These are phyloP conservation scores for Endocladia muricata DNA, from an alignment of 31 red algal genomes.

Conservation along the genomic window DNA sequence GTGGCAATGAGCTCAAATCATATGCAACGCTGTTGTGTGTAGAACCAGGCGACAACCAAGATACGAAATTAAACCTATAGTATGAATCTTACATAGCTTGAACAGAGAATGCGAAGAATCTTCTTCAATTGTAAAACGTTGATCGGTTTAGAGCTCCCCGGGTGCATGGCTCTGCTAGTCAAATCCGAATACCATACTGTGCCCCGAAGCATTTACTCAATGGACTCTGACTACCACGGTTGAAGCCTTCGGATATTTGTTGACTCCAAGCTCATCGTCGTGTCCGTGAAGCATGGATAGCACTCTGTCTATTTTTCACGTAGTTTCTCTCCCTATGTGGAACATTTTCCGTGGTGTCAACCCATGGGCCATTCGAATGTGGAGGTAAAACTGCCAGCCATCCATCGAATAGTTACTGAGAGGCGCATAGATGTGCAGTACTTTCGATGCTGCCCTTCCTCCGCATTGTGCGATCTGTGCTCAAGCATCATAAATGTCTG, in stretches of 20 bases:
- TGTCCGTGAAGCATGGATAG: not conserved
- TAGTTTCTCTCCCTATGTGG: not conserved
- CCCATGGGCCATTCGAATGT: not conserved
- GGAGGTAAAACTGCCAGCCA: not conserved
- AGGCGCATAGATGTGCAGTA: not conserved
- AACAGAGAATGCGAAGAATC: constrained; percentile 21
- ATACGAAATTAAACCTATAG: constrained; percentile 42
- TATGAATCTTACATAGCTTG: constrained; percentile 30
- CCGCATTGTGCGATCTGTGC: not conserved
- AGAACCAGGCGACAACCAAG: constrained; percentile 15
- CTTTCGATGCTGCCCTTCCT: not conserved
- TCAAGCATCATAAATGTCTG: not conserved
- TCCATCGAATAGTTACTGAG: not conserved
- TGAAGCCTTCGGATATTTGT: not conserved
- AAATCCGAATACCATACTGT: constrained; percentile 29
- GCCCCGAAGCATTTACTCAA: constrained; percentile 18
- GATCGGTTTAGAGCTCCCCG: constrained; percentile 8
- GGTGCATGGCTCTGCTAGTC: constrained; percentile 22
- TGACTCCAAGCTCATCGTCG: not conserved
- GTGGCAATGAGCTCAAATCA: not conserved
- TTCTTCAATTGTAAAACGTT: constrained; percentile 34
- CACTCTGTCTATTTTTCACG: not conserved
- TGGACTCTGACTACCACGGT: constrained; percentile 12
- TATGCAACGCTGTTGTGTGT: constrained; percentile 29
- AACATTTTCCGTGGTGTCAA: not conserved